phyloP scores from a whole-genome alignment of 257 asterid species.

The Eucommia ulmoides region DNA sequence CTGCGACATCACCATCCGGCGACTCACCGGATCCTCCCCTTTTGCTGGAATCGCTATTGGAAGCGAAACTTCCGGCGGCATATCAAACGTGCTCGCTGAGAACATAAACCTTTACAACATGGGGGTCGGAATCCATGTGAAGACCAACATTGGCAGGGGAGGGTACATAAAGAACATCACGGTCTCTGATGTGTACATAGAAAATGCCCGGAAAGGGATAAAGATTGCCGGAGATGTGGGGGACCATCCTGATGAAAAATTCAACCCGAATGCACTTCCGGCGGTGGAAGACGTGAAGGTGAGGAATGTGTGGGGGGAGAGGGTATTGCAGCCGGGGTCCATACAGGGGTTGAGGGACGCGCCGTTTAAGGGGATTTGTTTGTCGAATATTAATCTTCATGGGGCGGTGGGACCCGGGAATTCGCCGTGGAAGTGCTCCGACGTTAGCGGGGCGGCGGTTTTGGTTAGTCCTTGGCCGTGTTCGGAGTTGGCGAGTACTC shows the following conservation, averaged over 20 bases:
- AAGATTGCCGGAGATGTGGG: slow-evolving; percentile 77
- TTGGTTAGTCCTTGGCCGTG: slow-evolving; percentile 93
- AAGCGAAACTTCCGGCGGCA: slow-evolving; percentile 87
- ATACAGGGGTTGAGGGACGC: slow-evolving; percentile 56
- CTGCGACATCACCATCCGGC: slow-evolving; percentile 57
- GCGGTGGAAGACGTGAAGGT: slow-evolving; percentile 43
- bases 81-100: slow-evolving; percentile 48
- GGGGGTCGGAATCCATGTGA: slow-evolving; percentile 70
- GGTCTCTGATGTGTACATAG: slow-evolving; percentile 57
- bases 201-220: slow-evolving; percentile 62
- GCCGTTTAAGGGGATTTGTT: slow-evolving; percentile 73
- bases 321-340: slow-evolving; percentile 65
- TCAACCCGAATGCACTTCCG: slow-evolving; percentile 60
- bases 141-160: slow-evolving; percentile 80
- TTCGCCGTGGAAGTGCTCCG: slow-evolving; percentile 75
- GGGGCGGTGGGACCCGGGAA: slow-evolving; percentile 30
- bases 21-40: slow-evolving; percentile 69
- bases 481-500: slow-evolving; percentile 39
- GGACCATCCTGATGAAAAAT: slow-evolving; percentile 69
- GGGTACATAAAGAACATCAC: slow-evolving; percentile 67
- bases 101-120: slow-evolving; percentile 55
- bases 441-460: slow-evolving; percentile 75
- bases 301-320: slow-evolving; percentile 71
- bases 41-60: slow-evolving; percentile 88
- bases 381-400: slow-evolving; percentile 57